These are phyloP conservation scores for Pyrus pyrifolia DNA, from an alignment of 306 rosid species.

Conservation along the genomic window DNA sequence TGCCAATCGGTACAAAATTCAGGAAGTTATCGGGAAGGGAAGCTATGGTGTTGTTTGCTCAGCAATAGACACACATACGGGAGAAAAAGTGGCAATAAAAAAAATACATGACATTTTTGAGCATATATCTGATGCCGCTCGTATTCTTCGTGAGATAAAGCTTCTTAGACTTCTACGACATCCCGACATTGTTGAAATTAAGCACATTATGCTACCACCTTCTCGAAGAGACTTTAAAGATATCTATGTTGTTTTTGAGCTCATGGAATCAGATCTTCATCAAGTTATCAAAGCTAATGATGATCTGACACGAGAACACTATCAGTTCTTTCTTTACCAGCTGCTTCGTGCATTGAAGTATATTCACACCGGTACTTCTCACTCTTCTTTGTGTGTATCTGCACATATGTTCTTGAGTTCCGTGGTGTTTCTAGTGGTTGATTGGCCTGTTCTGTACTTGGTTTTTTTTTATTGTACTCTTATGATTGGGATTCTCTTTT, in stretches of 20 bases:
- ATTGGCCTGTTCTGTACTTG: background rate
- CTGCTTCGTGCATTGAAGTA: conserved; percentile 92
- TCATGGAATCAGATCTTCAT: conserved; percentile 95
- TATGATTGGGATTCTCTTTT: background rate
- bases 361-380: conserved; percentile 70
- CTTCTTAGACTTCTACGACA: conserved; percentile 88
- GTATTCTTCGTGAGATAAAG: conserved; percentile 98
- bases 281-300: conserved; percentile 93
- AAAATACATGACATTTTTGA: conserved; percentile 89
- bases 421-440: background rate
- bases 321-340: conserved; percentile 92
- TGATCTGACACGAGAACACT: conserved; percentile 84
- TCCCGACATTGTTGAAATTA: conserved; percentile 95
- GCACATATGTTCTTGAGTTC: background rate
- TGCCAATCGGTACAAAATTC: conserved; percentile 81
- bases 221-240: conserved; percentile 80
- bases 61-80: conserved; percentile 81
- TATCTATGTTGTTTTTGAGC: conserved; percentile 92
- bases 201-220: conserved; percentile 87
- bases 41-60: conserved; percentile 98
- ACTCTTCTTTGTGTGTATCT: background rate
- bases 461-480: background rate
- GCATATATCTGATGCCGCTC: conserved; percentile 91
- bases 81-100: conserved; percentile 88
- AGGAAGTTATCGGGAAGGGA: conserved; percentile 91